Evolutionary conservation across 306 rosid genomes (phyloP), one percentile per base, ranked within the genome.

Genomic region (Vicia sativa): DNA sequence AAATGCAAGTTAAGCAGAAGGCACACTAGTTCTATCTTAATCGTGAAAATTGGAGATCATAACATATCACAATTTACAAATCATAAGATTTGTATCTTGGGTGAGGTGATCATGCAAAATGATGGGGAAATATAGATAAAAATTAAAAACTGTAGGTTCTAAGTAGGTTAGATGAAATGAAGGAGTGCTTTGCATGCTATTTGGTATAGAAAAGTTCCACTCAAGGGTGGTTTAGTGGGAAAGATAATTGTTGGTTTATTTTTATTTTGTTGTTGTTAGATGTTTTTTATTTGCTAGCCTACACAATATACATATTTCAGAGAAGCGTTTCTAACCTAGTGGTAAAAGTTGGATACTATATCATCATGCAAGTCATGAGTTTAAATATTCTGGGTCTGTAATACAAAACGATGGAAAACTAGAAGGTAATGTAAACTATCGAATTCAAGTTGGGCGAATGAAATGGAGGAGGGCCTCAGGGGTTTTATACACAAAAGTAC

Each of bases 1-100:
- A 65, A 65, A 65, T 65, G 59, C 38, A 46, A 46, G 71, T 16
- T 46, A 28, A 29, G 58, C 7, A 16, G 29, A 65, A 45, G 28
- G 28, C 10, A 15, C 15, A 14, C 26, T 26, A 45, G 31, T 26
- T 64, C 23, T n/a, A 45, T 25, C 25, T 45, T 13, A 63, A 48
- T 45, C 7, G 57, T 48, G 5, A 46, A 44, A 45, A 46, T 46
- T 48, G 44, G 29, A 15, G 70, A 65, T 53, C 29, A 29, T 46
- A 11, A 6, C 44, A 11, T 29, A 29, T 65, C 44, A 65, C 42
- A 65, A 14, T 15, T 45, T 15, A 65, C 44, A 29, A 14, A 28
- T 45, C 26, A 65, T 16, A 29, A 29, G 70, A 43, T 46, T 48
- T 16, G 44, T 46, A 14, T 29, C 45, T 46, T 5, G 59, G 44